Evolutionary conservation across 768 basidiomycete species (phyloP), one percentile per base, ranked within the genome.

Genomic region (Clitopilus hobsonii): DNA sequence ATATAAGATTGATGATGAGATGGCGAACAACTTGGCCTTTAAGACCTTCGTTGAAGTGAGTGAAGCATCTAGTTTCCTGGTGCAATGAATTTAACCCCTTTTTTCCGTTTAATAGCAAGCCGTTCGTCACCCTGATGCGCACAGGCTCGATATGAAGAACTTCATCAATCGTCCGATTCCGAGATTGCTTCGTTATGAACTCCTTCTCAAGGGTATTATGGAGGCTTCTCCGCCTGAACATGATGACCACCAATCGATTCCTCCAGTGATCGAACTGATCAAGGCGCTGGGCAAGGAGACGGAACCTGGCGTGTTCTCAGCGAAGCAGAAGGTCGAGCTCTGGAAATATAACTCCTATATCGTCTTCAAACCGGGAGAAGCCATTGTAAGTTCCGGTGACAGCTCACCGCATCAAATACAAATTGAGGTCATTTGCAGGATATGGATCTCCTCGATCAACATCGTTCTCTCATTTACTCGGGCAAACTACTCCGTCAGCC

Each of bases 141-240:
- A 89, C 63, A 84, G 88, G 50, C 77, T 92, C 18, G 94, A 94
- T 65, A 89, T 99, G 83, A 94, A 95, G 67, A 88, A 80, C 61
- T 99, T 98, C 71, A 89, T 95, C 64, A 86, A 91, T 62, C 85
- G 94, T 30, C 93, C 95, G 1, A 94, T 96, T 59, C 91, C 92
- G 56, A 86, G 96, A 41, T 72, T 96, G 29, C 75, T 94, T 38
- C 89, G 95, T 49, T 98, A 98, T 66, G 87, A 91, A 59, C 77
- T 98, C 1, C 76, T 98, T 16, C 71, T 98, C 57, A 88, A 88
- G 59, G 78, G 81, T 27, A 89, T 98, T 59, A 71, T 88, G 58
- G 88, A 94, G 18, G 85, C 88, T 59, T 84, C 91, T 0, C 81
- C 85, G 0, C 69, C 77, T 7, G 83, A 79, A 1, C 88, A 96